Conservation (phyloP, 805 yeast species). For the Priceomyces melissophilus region DNA sequence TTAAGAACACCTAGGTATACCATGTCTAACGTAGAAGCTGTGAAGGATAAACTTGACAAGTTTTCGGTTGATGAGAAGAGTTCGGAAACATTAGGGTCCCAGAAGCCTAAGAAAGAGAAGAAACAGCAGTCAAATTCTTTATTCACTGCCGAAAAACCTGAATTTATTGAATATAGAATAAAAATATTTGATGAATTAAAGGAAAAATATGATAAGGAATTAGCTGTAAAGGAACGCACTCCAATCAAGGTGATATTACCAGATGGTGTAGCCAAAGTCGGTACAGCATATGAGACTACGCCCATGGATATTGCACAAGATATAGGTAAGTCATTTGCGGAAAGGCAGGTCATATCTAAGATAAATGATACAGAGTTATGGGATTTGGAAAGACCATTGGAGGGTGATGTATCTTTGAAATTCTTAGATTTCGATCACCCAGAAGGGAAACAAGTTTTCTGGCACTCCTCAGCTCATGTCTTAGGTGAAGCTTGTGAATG, state of each 20-base stretch:
- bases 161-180: constrained; percentile 75
- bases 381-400: constrained; percentile 95
- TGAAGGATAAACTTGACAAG: constrained; percentile 47
- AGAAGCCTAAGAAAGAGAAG: constrained; percentile 27
- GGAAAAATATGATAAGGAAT: constrained; percentile 68
- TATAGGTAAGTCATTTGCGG: constrained; percentile 84
- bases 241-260: constrained; percentile 78
- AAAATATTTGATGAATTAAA: constrained; percentile 76
- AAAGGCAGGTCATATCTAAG: constrained; percentile 86
- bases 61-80: constrained; percentile 31
- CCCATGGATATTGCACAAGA: constrained; percentile 82
- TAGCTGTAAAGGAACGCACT: constrained; percentile 54
- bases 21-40: constrained; percentile 16
- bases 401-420: constrained; percentile 63
- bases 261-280: constrained; percentile 80
- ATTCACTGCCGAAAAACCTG: constrained; percentile 73
- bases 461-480: constrained; percentile 99
- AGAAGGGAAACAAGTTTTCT: constrained; percentile 94
- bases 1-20: background rate
- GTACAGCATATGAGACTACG: constrained; percentile 82
- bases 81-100: constrained; percentile 7
- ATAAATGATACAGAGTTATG: constrained; percentile 80
- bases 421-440: constrained; percentile 87
- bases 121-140: constrained; percentile 41
- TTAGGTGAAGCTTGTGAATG: constrained; percentile 98